Evolutionary conservation across 2,329 filamentous ascomycete species (phyloP).

Genomic region (Calycina herbarum): DNA sequence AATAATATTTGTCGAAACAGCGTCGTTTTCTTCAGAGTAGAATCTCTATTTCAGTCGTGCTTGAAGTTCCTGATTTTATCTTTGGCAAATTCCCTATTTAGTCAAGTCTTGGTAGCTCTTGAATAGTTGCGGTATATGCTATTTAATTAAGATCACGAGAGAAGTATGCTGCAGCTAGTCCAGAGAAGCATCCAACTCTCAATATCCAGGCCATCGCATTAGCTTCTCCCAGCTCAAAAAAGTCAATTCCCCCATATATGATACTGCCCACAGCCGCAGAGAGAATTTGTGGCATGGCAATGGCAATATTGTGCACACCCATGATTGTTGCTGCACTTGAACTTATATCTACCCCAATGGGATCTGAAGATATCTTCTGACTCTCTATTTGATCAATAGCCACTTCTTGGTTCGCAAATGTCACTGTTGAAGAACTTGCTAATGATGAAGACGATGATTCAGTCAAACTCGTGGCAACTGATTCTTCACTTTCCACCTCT

Average conservation of each 20-base stretch:
- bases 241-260: slow-evolving; percentile 11
- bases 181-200: slow-evolving; percentile 14
- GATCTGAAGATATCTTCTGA: slow-evolving; percentile 13
- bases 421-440: not conserved
- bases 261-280: slow-evolving; percentile 15
- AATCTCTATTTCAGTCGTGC: no score
- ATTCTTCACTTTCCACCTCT: not conserved
- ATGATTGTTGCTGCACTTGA: slow-evolving; percentile 8
- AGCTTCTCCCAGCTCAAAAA: not conserved
- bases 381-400: slow-evolving; percentile 2
- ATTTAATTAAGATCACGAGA: not conserved
- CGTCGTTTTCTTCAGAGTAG: no score
- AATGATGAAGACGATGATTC: not conserved
- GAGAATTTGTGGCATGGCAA: slow-evolving; percentile 21
- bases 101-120: no score
- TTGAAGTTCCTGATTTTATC: no score
- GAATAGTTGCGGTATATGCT: no score
- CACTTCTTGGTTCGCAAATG: not conserved
- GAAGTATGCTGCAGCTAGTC: not conserved
- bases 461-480: not conserved
- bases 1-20: no score
- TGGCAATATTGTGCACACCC: slow-evolving; percentile 23
- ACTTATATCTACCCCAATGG: slow-evolving; percentile 3
- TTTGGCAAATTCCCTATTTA: no score
- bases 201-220: slow-evolving; percentile 16